phyloP scores from a whole-genome alignment of 2,329 filamentous ascomycete species.

The Ascochyta clinopodiicola region DNA sequence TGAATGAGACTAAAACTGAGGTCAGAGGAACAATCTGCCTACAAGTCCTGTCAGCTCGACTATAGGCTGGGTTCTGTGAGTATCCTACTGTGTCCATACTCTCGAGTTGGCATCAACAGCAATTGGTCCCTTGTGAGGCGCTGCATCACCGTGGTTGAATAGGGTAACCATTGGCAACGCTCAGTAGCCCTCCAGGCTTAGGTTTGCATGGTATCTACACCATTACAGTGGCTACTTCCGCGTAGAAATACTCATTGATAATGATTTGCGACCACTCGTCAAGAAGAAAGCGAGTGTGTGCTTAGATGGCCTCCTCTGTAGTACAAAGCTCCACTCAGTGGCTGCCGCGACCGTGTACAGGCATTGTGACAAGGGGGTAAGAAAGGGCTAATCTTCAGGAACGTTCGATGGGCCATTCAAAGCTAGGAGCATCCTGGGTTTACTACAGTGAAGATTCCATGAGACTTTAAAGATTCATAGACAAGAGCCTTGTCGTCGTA shows the following conservation, averaged over 20 bases:
- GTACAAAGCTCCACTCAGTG: conserved; percentile 58
- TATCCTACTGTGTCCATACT: conserved; percentile 50
- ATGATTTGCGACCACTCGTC: conserved; percentile 50
- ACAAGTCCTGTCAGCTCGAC: not conserved
- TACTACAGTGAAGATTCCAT: conserved; percentile 39
- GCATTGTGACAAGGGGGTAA: conserved; percentile 57
- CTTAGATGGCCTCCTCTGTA: conserved; percentile 34
- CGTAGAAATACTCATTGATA: conserved; percentile 57
- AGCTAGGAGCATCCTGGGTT: not conserved
- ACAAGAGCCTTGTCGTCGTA: conserved; percentile 61
- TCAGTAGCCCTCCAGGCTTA: conserved; percentile 46
- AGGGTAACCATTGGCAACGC: conserved; percentile 55
- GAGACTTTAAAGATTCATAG: conserved; percentile 51
- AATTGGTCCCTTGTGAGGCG: conserved; percentile 58
- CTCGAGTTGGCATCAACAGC: conserved; percentile 58
- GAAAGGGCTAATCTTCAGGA: conserved; percentile 15
- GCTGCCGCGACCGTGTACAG: conserved; percentile 57
- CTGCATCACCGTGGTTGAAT: conserved; percentile 57
- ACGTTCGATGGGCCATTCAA: conserved; percentile 20
- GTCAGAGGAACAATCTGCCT: conserved; percentile 49
- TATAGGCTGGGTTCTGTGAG: not conserved
- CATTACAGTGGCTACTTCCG: conserved; percentile 59
- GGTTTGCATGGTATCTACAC: conserved; percentile 57
- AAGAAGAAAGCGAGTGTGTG: conserved; percentile 48
- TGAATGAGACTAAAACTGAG: conserved; percentile 53